Evolutionary conservation across 345 rosid genomes (phyloP).

Genomic region (Firmiana major): DNA sequence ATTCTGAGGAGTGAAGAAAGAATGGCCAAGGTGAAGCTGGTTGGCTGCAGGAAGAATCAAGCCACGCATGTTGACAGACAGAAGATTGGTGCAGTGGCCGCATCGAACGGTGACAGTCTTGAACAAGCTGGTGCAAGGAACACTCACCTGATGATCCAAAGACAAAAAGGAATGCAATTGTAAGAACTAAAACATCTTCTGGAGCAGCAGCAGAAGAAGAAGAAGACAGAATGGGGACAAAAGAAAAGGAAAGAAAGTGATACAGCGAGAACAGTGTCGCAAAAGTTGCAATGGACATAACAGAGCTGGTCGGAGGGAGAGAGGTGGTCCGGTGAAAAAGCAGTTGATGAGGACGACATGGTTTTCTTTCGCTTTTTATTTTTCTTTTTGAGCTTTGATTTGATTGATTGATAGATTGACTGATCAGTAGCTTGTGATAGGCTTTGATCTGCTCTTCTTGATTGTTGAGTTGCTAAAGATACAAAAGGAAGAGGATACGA

Average conservation of each 20-base stretch:
- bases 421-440: slow-evolving; percentile 42
- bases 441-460: slow-evolving; percentile 60
- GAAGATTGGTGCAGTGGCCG: slow-evolving; percentile 89
- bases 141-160: slow-evolving; percentile 61
- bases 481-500: slow-evolving; percentile 6
- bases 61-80: slow-evolving; percentile 75
- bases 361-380: slow-evolving; percentile 2
- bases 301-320: slow-evolving; percentile 95
- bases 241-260: background rate
- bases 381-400: slow-evolving; percentile 28
- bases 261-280: slow-evolving; percentile 94
- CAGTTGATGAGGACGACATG: slow-evolving; percentile 69
- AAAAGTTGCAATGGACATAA: slow-evolving; percentile 93
- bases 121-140: slow-evolving; percentile 93
- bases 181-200: background rate
- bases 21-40: slow-evolving; percentile 71
- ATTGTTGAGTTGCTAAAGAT: slow-evolving; percentile 42
- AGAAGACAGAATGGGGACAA: background rate
- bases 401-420: slow-evolving; percentile 87
- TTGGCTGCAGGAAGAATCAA: slow-evolving; percentile 64
- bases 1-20: slow-evolving; percentile 72
- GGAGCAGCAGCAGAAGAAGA: background rate
- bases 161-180: background rate
- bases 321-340: slow-evolving; percentile 86
- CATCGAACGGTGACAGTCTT: slow-evolving; percentile 95